These are phyloP conservation scores for Fusarium sp. DNA, from an alignment of 2,329 filamentous ascomycete species.

Conservation along the genomic window DNA sequence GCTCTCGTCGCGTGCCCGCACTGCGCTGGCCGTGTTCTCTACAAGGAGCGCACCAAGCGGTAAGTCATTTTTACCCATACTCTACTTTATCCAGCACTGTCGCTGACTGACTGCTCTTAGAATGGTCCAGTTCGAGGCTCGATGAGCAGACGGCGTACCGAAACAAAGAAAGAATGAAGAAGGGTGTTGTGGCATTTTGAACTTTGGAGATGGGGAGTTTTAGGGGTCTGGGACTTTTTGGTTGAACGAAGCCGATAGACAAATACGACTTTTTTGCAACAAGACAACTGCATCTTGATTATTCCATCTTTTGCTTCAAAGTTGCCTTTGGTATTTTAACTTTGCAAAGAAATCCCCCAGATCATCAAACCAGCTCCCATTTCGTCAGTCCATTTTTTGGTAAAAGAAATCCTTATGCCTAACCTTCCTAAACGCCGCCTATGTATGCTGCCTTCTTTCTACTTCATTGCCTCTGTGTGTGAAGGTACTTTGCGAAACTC, in stretches of 20 bases:
- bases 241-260: conserved; percentile 31
- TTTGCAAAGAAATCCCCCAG: conserved; percentile 7
- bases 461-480: conserved; percentile 55
- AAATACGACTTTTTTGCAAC: conserved; percentile 24
- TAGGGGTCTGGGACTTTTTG: conserved; percentile 37
- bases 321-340: conserved; percentile 43
- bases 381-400: conserved; percentile 14
- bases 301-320: conserved; percentile 31
- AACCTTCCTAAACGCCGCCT: conserved; percentile 39
- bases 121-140: conserved; percentile 98
- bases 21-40: conserved; percentile 94
- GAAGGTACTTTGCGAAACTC: conserved; percentile 72
- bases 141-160: conserved; percentile 59
- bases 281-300: conserved; percentile 17
- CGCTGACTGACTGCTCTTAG: too few relatives aligned
- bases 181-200: conserved; percentile 32
- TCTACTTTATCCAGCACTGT: too few relatives aligned
- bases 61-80: conserved; percentile 64
- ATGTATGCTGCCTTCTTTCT: conserved; percentile 20
- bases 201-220: conserved; percentile 44
- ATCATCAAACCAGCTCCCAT: background rate
- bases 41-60: conserved; percentile 98
- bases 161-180: conserved; percentile 17
- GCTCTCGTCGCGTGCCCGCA: conserved; percentile 63
- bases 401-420: conserved; percentile 22